Conservation (phyloP, 169 alveolate genomes). For the Babesia bigemina region DNA sequence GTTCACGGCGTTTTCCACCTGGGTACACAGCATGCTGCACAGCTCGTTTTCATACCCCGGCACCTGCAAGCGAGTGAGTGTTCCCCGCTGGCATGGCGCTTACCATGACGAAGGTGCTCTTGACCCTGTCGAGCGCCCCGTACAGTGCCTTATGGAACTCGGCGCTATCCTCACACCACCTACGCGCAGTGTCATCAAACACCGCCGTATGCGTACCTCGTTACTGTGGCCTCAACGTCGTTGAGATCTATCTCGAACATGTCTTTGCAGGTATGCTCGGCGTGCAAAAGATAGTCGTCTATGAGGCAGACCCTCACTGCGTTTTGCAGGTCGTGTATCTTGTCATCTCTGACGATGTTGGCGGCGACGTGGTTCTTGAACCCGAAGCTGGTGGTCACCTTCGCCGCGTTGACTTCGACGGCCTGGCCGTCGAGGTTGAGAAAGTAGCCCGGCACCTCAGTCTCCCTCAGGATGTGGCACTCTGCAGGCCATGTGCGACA, state of each 20-base stretch:
- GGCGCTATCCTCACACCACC: slow-evolving; percentile 58
- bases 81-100: background rate
- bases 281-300: slow-evolving; percentile 35
- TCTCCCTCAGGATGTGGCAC: slow-evolving; percentile 48
- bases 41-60: slow-evolving; percentile 65
- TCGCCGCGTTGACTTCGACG: slow-evolving; percentile 36
- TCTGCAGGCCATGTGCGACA: slow-evolving; percentile 15
- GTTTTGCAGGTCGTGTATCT: slow-evolving; percentile 17
- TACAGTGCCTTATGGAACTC: slow-evolving; percentile 16
- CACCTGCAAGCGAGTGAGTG: slow-evolving; percentile 27
- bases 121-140: slow-evolving; percentile 32
- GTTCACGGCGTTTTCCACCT: slow-evolving; percentile 41
- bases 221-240: slow-evolving; percentile 6
- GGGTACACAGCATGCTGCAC: slow-evolving; percentile 42
- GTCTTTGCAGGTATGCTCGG: slow-evolving; percentile 18
- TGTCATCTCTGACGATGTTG: slow-evolving; percentile 36
- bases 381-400: slow-evolving; percentile 61
- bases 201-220: background rate
- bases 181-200: background rate
- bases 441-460: slow-evolving; percentile 31
- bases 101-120: slow-evolving; percentile 57
- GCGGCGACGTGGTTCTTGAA: slow-evolving; percentile 53
- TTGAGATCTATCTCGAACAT: slow-evolving; percentile 24
- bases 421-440: slow-evolving; percentile 58
- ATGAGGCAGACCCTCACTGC: slow-evolving; percentile 22